Conservation (phyloP, 73 alveolate species). For the Paramecium biaurelia region DNA sequence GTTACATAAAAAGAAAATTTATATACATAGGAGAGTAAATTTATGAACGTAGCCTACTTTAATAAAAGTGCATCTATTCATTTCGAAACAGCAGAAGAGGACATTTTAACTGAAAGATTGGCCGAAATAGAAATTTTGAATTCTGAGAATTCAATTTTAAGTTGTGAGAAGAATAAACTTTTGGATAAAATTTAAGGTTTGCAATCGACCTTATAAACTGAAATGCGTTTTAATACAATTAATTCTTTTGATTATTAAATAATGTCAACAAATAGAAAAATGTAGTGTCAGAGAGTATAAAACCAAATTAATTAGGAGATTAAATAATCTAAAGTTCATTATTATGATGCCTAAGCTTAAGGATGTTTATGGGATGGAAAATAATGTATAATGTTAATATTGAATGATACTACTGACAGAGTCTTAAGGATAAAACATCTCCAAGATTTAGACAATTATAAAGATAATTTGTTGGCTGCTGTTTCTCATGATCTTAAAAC, state of each 20-base stretch:
- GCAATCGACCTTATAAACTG: neutral
- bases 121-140: constrained; percentile 17
- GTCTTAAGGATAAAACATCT: neutral
- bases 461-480: constrained; percentile 32
- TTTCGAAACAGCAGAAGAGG: neutral
- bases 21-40: neutral
- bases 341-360: constrained; percentile 11
- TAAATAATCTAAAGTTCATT: neutral
- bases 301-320: neutral
- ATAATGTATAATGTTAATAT: constrained; percentile 2
- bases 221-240: neutral
- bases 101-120: neutral
- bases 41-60: neutral
- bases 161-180: neutral
- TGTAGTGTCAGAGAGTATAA: constrained; percentile 3
- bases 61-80: constrained; percentile 44
- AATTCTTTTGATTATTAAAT: constrained; percentile 10
- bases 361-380: constrained; percentile 47
- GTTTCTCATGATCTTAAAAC: constrained; percentile 52
- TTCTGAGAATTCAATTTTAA: neutral
- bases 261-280: neutral
- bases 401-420: constrained; percentile 41
- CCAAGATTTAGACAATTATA: constrained; percentile 25
- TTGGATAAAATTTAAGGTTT: neutral
- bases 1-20: neutral